phyloP scores from a whole-genome alignment of 1,284 basidiomycete genomes.

The Ceratobasidium sp. region DNA sequence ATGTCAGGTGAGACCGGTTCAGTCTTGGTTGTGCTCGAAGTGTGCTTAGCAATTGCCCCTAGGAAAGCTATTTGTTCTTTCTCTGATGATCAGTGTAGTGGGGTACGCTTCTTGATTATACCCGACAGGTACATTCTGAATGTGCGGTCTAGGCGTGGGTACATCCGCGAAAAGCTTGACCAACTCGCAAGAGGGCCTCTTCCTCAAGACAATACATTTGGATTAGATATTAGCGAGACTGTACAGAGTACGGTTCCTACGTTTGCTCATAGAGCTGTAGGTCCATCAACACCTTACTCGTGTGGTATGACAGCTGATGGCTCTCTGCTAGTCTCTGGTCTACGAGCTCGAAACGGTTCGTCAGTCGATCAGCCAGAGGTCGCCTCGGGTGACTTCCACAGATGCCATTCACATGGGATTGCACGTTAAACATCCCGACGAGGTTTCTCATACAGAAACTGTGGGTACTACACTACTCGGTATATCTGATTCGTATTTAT shows the following conservation, averaged over 20 bases:
- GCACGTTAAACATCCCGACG: neutral
- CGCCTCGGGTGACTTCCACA: neutral
- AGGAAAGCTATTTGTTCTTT: slow-evolving; percentile 30
- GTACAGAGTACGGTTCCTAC: neutral
- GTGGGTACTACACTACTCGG: neutral
- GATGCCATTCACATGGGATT: neutral
- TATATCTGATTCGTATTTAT: too few species aligned
- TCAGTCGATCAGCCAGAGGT: neutral
- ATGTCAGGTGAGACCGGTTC: neutral
- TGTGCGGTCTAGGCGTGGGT: neutral
- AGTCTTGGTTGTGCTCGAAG: neutral
- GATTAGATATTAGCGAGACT: too few species aligned
- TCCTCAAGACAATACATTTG: neutral
- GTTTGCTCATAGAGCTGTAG: neutral
- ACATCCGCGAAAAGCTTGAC: slow-evolving; percentile 24
- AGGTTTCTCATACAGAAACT: neutral
- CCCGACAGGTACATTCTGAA: neutral
- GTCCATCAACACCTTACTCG: neutral
- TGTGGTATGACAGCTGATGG: neutral
- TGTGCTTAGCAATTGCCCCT: neutral
- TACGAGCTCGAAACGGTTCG: neutral
- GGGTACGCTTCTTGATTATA: neutral
- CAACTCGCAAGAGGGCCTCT: neutral
- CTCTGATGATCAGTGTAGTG: slow-evolving; percentile 28
- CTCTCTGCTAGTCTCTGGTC: neutral